Percentiles rank a stretch among this genome's conserved stretches.
Conservation (phyloP, 2,329 filamentous ascomycete genomes). For the Claviceps capensis region DNA sequence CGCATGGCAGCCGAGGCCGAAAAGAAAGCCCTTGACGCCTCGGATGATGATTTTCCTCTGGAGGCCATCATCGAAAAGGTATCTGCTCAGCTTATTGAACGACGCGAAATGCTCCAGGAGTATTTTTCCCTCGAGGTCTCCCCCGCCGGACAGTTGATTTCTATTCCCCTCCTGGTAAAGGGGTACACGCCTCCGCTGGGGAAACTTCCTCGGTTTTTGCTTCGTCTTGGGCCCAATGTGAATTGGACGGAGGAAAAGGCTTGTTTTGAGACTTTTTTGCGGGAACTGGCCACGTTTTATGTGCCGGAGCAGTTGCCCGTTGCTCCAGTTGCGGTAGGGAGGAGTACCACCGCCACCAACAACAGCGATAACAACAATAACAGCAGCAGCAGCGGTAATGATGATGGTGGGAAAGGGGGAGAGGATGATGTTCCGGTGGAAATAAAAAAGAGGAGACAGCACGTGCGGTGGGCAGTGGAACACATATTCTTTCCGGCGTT, state of each 20-base stretch:
- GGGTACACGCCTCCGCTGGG: slow-evolving; percentile 76
- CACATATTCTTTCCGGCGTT: slow-evolving; percentile 84
- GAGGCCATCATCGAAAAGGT: slow-evolving; percentile 53
- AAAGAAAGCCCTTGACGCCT: slow-evolving; percentile 27
- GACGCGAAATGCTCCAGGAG: slow-evolving; percentile 76
- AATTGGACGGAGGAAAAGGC: slow-evolving; percentile 73
- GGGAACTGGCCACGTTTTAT: slow-evolving; percentile 80
- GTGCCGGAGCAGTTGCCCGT: slow-evolving; percentile 72
- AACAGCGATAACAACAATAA: background rate
- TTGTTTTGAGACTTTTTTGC: slow-evolving; percentile 77
- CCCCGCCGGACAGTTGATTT: slow-evolving; percentile 58
- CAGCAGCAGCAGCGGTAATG: background rate
- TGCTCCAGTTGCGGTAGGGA: slow-evolving; percentile 11
- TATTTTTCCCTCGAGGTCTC: slow-evolving; percentile 85
- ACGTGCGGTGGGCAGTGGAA: slow-evolving; percentile 67
- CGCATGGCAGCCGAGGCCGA: slow-evolving; percentile 60
- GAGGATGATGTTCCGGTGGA: slow-evolving; percentile 28
- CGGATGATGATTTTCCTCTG: slow-evolving; percentile 49
- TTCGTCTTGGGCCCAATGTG: slow-evolving; percentile 77
- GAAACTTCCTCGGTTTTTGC: slow-evolving; percentile 79
- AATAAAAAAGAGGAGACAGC: slow-evolving; percentile 44
- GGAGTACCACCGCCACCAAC: too few relatives aligned
- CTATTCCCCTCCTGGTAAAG: slow-evolving; percentile 74
- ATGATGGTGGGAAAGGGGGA: slow-evolving; percentile 15
- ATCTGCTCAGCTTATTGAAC: slow-evolving; percentile 53